These are phyloP conservation scores for Patellaria atrata DNA, from an alignment of 495 filamentous ascomycete species.

Conservation along the genomic window DNA sequence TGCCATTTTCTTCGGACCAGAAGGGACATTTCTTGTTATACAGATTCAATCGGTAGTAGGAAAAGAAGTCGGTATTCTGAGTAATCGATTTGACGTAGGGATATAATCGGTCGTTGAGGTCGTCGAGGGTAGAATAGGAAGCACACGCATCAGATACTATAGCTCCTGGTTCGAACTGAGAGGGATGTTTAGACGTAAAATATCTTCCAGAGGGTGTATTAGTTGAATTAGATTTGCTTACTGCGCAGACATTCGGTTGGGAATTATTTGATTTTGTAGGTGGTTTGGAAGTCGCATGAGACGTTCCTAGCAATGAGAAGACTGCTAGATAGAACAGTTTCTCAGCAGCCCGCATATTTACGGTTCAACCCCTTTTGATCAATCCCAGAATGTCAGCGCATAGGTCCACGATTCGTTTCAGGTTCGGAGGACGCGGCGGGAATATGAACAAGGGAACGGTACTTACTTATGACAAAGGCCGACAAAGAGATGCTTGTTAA, in stretches of 20 bases:
- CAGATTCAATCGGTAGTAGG: conserved; percentile 92
- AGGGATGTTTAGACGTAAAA: conserved; percentile 12
- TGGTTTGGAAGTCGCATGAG: conserved; percentile 27
- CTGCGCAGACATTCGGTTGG: conserved; percentile 47
- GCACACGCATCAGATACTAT: conserved; percentile 80
- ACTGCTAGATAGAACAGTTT: conserved; percentile 62
- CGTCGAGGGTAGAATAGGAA: conserved; percentile 78
- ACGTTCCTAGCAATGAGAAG: conserved; percentile 48
- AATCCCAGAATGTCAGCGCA: conserved; percentile 14
- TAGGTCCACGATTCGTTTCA: conserved; percentile 6
- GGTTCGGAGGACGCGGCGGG: neutral
- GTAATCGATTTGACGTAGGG: conserved; percentile 73
- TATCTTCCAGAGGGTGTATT: conserved; percentile 1
- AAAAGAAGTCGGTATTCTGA: conserved; percentile 87
- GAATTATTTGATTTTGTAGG: conserved; percentile 26
- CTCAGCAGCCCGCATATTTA: conserved; percentile 49
- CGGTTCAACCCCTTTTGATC: conserved; percentile 2
- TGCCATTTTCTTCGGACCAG: conserved; percentile 82
- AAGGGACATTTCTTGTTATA: conserved; percentile 92
- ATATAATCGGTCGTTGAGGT: conserved; percentile 61
- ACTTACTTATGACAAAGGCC: conserved; percentile 1
- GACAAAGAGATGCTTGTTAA: conserved; percentile 4
- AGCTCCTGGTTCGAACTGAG: conserved; percentile 47
- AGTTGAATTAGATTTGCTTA: conserved; percentile 31
- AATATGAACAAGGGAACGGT: neutral